Conservation (phyloP, 2,329 filamentous ascomycete genomes). For the Colletotrichum sp. region DNA sequence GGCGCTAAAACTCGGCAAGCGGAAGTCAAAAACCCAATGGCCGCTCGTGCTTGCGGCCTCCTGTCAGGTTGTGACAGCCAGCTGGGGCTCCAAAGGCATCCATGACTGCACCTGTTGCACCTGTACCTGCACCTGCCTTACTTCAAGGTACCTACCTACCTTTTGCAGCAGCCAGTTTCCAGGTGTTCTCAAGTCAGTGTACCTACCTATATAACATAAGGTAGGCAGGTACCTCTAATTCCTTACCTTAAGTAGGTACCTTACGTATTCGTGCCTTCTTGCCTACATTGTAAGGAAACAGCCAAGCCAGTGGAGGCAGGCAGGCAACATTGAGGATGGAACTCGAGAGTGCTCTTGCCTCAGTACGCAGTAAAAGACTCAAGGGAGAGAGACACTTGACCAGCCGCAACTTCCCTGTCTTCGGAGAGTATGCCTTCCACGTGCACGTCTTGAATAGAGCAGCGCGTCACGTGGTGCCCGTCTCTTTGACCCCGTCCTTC, state of each 20-base stretch:
- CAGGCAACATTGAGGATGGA: not conserved
- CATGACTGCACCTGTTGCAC: not conserved
- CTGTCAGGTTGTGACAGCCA: not conserved
- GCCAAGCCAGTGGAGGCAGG: not conserved
- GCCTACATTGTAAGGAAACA: not conserved
- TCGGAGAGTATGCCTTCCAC: not conserved
- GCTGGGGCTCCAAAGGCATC: not conserved
- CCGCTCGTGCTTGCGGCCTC: not conserved
- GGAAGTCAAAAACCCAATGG: conserved; percentile 31
- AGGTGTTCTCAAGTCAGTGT: no score
- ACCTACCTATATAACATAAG: not conserved
- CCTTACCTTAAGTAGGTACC: not conserved
- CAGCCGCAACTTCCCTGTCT: not conserved
- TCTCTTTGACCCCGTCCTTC: not conserved
- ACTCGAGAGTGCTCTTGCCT: not conserved
- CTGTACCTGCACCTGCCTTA: not conserved
- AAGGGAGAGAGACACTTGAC: not conserved
- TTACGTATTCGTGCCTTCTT: not conserved
- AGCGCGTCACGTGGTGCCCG: not conserved
- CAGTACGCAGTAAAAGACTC: not conserved
- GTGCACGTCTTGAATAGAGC: not conserved
- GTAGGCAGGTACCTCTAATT: not conserved
- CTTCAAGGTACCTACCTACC: not conserved
- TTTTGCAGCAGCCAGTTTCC: not conserved
- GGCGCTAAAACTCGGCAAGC: conserved; percentile 45